Evolutionary conservation across 2,329 filamentous ascomycete species (phyloP).

Genomic region (Xylaria sp.): DNA sequence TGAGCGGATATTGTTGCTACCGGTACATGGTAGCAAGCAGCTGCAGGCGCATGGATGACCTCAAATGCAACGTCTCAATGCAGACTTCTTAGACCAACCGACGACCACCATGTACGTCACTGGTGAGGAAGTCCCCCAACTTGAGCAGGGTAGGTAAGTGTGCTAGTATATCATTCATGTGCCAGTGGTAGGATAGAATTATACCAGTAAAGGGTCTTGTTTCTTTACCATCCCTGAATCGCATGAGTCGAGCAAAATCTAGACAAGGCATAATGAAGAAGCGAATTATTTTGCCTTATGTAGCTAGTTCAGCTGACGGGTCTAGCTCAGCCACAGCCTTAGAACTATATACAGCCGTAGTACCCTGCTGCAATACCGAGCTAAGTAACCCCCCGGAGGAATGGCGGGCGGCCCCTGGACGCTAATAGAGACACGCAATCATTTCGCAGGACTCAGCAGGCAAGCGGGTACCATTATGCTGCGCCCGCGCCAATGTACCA

Average conservation of each 20-base stretch:
- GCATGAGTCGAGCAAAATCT: slow-evolving; percentile 8
- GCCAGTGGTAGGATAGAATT: not conserved
- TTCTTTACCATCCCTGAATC: not conserved
- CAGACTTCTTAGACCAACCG: not conserved
- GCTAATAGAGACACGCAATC: slow-evolving; percentile 13
- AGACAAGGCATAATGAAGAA: not conserved
- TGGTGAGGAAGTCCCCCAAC: not conserved
- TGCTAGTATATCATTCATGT: not conserved
- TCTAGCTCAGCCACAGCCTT: slow-evolving; percentile 22
- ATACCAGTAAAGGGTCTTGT: not conserved
- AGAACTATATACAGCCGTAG: slow-evolving; percentile 1
- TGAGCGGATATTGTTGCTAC: slow-evolving; percentile 15
- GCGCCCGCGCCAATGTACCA: slow-evolving; percentile 15
- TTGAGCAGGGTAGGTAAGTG: not conserved
- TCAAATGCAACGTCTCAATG: slow-evolving; percentile 16
- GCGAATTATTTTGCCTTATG: not conserved
- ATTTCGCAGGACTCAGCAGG: slow-evolving; percentile 18
- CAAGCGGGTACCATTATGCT: slow-evolving; percentile 26
- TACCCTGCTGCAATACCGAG: not conserved
- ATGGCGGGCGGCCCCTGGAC: not conserved
- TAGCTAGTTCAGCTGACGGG: slow-evolving; percentile 17
- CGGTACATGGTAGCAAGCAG: slow-evolving; percentile 2
- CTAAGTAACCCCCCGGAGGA: not conserved
- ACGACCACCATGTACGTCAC: slow-evolving; percentile 10
- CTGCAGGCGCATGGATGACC: slow-evolving; percentile 15